These are phyloP conservation scores for Litchi chinensis DNA, from an alignment of 345 rosid genomes.

Conservation along the genomic window DNA sequence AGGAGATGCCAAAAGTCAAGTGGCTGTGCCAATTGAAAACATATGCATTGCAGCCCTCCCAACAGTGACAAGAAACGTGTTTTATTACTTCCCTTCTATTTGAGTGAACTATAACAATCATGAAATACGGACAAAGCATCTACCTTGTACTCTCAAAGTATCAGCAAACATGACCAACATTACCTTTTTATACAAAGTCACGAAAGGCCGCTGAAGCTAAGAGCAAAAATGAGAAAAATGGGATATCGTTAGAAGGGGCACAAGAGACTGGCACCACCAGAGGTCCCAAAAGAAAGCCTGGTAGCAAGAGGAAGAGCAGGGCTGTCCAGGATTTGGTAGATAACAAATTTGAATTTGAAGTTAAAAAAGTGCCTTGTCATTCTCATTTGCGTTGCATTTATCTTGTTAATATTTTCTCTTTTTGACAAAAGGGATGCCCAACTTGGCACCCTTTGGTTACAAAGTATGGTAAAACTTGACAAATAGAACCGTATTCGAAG, in stretches of 20 bases:
- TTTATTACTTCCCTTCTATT: too few relatives aligned
- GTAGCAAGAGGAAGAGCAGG: conserved; percentile 24
- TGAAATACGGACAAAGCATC: too few relatives aligned
- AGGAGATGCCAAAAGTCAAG: too few relatives aligned
- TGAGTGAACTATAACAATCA: too few relatives aligned
- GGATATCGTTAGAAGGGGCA: neutral
- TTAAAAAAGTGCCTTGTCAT: conserved; percentile 23
- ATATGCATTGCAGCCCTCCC: too few relatives aligned
- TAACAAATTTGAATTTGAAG: conserved; percentile 5
- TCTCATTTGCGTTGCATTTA: conserved; percentile 6
- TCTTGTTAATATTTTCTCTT: neutral
- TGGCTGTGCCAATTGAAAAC: too few relatives aligned
- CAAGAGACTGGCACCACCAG: neutral
- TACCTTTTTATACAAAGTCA: conserved; percentile 12
- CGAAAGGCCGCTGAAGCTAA: conserved; percentile 22
- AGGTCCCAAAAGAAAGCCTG: conserved; percentile 17
- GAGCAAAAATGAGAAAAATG: conserved; percentile 11
- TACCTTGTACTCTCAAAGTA: too few relatives aligned
- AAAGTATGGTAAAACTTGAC: neutral
- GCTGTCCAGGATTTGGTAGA: conserved; percentile 28
- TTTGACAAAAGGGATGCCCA: neutral
- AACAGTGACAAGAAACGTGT: too few relatives aligned
- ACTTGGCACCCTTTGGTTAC: neutral
- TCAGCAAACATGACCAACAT: too few relatives aligned
- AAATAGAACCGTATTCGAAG: too few relatives aligned